A percentile compares a stretch with the other conserved stretches of the same genome.
Conservation (phyloP, 306 rosid species). For the Rubus idaeus region DNA sequence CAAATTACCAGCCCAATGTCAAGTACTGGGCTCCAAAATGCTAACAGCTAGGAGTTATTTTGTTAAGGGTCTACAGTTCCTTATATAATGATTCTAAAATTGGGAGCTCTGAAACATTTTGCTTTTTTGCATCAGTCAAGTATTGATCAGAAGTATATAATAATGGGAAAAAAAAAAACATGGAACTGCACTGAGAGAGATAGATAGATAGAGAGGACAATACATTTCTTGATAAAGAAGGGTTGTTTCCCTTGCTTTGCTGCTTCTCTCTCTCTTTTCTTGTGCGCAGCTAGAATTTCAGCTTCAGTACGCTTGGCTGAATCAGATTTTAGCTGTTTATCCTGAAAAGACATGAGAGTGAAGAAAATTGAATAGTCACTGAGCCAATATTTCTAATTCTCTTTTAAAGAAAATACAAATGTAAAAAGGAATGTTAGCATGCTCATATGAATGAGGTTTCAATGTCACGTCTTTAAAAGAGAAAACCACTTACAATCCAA, state of each 20-base stretch:
- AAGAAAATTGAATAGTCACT: neutral
- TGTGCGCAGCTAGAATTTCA: slow-evolving; percentile 64
- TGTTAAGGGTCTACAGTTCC: neutral
- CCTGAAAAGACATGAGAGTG: slow-evolving; percentile 45
- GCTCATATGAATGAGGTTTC: neutral
- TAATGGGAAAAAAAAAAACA: too few species aligned
- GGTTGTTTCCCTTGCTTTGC: slow-evolving; percentile 84
- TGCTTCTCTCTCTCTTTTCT: slow-evolving; percentile 79
- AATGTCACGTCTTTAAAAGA: neutral
- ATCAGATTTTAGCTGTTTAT: slow-evolving; percentile 56
- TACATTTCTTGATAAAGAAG: slow-evolving; percentile 80
- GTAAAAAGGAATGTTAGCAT: neutral
- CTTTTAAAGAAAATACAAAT: slow-evolving; percentile 9
- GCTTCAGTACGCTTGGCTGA: slow-evolving; percentile 48
- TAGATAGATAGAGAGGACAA: slow-evolving; percentile 18
- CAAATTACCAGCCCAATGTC: neutral
- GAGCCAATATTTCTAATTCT: slow-evolving; percentile 4
- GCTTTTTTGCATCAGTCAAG: neutral
- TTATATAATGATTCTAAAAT: neutral
- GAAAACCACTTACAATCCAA: slow-evolving; percentile 63
- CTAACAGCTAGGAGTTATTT: neutral
- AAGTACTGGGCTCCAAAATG: neutral
- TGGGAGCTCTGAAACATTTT: neutral
- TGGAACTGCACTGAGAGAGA: neutral
- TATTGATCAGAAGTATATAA: neutral